A percentile compares a stretch with the other conserved stretches of the same genome.
Evolutionary conservation across 352 stramenopile genomes (phyloP).

Genomic region (Pythium vanterpoolii): DNA sequence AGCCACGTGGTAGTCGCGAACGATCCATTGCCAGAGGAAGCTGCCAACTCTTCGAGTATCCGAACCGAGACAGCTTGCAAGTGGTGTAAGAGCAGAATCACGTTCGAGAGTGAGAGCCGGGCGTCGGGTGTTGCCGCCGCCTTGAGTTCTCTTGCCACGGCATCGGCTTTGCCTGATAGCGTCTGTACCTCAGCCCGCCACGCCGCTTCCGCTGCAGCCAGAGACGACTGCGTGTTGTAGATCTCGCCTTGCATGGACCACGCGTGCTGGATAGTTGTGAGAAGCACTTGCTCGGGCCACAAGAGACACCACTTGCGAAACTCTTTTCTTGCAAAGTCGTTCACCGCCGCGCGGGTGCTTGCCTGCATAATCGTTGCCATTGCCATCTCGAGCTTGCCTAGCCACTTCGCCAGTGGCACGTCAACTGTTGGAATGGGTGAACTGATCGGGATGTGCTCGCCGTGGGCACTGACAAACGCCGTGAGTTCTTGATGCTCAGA

Average conservation of each 20-base stretch:
- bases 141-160: constrained; percentile 51
- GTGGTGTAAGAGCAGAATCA: constrained; percentile 46
- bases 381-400: constrained; percentile 54
- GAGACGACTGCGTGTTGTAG: constrained; percentile 26
- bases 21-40: not conserved
- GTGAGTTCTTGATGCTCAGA: constrained; percentile 57
- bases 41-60: constrained; percentile 29
- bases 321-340: constrained; percentile 65
- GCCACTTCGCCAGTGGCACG: constrained; percentile 39
- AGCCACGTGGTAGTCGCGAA: constrained; percentile 44
- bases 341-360: constrained; percentile 53
- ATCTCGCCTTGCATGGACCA: constrained; percentile 66
- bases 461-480: constrained; percentile 41
- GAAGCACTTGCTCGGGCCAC: constrained; percentile 72
- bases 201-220: constrained; percentile 25
- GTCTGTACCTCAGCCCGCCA: constrained; percentile 33
- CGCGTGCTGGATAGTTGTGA: constrained; percentile 43
- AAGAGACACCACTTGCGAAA: constrained; percentile 82
- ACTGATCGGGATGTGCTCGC: constrained; percentile 56
- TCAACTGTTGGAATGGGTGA: constrained; percentile 44
- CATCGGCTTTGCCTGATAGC: constrained; percentile 31
- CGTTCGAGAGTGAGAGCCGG: constrained; percentile 37
- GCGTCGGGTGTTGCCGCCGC: constrained; percentile 33
- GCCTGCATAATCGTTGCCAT: constrained; percentile 72
- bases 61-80: constrained; percentile 46